Percentiles rank a stretch among this genome's conserved stretches.
These are phyloP conservation scores for Pisolithus sp. DNA, from an alignment of 768 basidiomycete species.

Conservation along the genomic window DNA sequence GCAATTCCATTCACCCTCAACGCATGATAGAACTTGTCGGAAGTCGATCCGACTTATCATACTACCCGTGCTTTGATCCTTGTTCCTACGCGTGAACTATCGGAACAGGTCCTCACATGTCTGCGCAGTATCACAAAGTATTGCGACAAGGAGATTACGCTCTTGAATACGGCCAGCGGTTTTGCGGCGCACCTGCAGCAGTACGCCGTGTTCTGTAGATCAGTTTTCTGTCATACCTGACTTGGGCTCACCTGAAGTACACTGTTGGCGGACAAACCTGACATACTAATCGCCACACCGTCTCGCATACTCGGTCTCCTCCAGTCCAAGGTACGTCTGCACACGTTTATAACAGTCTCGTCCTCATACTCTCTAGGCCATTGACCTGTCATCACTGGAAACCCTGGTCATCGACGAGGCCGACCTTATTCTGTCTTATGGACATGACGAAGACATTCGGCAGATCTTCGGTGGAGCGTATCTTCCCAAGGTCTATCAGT, in stretches of 20 bases:
- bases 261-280: conserved; percentile 63
- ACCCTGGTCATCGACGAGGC: conserved; percentile 96
- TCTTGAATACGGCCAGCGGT: conserved; percentile 75
- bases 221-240: neutral
- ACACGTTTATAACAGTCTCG: conserved; percentile 5
- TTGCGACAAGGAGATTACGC: conserved; percentile 67
- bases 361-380: conserved; percentile 36
- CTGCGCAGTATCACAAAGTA: conserved; percentile 62
- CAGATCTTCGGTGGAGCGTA: conserved; percentile 62
- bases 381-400: conserved; percentile 63
- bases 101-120: conserved; percentile 81
- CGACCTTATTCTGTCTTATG: conserved; percentile 93
- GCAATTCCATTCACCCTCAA: neutral
- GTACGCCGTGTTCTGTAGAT: conserved; percentile 33
- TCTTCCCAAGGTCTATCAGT: conserved; percentile 79
- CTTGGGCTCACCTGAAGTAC: conserved; percentile 29
- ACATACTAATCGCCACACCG: conserved; percentile 76
- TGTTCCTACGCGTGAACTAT: conserved; percentile 87
- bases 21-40: conserved; percentile 27
- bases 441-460: conserved; percentile 85
- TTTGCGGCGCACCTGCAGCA: conserved; percentile 65
- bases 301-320: conserved; percentile 61
- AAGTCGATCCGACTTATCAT: conserved; percentile 38
- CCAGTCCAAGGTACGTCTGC: conserved; percentile 53
- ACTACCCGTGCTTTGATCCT: conserved; percentile 72